A percentile compares a stretch with the other conserved stretches of the same genome.
Evolutionary conservation across 1,139 yeast species (phyloP).

Genomic region (Hyphopichia khmerensis): DNA sequence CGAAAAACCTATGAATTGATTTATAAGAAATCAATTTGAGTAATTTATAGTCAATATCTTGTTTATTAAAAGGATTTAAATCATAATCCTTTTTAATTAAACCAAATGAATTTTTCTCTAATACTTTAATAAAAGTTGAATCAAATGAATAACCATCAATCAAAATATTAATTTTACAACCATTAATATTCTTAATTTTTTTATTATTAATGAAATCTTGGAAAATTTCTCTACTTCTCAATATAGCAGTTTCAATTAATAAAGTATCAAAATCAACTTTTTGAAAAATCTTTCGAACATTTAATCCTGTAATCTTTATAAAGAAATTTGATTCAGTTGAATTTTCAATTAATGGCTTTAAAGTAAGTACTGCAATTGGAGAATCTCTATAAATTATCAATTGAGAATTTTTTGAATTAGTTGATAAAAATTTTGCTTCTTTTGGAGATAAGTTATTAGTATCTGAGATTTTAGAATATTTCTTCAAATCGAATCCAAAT

Average conservation of each 20-base stretch:
- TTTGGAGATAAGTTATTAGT: constrained; percentile 19
- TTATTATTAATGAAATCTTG: constrained; percentile 25
- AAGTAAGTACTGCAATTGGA: constrained; percentile 62
- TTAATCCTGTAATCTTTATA: constrained; percentile 55
- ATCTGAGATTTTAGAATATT: constrained; percentile 35
- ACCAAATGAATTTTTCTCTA: constrained; percentile 28
- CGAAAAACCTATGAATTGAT: constrained; percentile 30
- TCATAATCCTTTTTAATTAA: constrained; percentile 17
- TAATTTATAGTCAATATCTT: constrained; percentile 2
- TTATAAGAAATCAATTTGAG: constrained; percentile 1
- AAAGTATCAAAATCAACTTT: constrained; percentile 63
- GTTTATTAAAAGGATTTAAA: constrained; percentile 28
- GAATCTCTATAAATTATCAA: constrained; percentile 60
- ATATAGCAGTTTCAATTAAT: constrained; percentile 58
- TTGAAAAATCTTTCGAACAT: constrained; percentile 64
- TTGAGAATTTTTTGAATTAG: constrained; percentile 47
- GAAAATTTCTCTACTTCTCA: constrained; percentile 45
- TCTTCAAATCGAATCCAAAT: constrained; percentile 55
- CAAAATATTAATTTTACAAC: constrained; percentile 33
- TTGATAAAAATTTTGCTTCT: constrained; percentile 24
- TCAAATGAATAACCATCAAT: constrained; percentile 58
- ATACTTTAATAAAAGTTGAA: constrained; percentile 27
- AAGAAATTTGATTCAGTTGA: constrained; percentile 38
- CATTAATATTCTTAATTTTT: constrained; percentile 20
- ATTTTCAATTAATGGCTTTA: constrained; percentile 35